Conservation (phyloP, 2,329 filamentous ascomycete genomes). For the Sarocladium brachiariae region DNA sequence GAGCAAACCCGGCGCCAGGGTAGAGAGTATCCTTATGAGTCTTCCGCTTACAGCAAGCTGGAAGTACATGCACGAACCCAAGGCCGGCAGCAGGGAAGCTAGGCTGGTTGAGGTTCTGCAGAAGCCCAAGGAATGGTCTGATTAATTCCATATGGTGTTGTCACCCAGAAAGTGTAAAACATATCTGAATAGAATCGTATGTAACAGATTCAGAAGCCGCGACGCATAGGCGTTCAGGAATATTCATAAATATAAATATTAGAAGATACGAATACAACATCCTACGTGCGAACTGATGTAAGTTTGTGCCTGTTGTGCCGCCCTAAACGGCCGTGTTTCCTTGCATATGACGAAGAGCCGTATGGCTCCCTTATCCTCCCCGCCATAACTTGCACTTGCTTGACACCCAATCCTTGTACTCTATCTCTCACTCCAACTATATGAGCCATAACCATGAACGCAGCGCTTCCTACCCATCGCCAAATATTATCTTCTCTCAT, state of each 20-base stretch:
- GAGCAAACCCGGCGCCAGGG: slow-evolving; percentile 81
- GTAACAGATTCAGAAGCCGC: not conserved
- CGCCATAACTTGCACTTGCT: too few species aligned
- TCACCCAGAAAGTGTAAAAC: not conserved
- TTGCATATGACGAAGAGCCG: too few species aligned
- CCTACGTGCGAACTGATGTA: too few species aligned
- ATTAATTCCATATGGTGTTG: not conserved
- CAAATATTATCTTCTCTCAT: slow-evolving; percentile 44
- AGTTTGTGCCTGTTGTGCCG: too few species aligned
- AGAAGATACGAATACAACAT: too few species aligned
- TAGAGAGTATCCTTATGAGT: slow-evolving; percentile 98
- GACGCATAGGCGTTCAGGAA: not conserved
- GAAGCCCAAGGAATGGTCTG: slow-evolving; percentile 62
- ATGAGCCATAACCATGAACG: not conserved
- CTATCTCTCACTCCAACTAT: too few species aligned
- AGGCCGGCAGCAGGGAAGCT: slow-evolving; percentile 69
- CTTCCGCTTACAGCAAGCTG: slow-evolving; percentile 86
- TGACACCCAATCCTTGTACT: too few species aligned
- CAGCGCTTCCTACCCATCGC: slow-evolving; percentile 26
- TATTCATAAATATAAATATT: too few species aligned
- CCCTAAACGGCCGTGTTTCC: too few species aligned
- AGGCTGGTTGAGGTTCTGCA: slow-evolving; percentile 67
- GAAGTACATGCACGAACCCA: slow-evolving; percentile 90
- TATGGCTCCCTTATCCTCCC: too few species aligned
- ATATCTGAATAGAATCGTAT: not conserved